These are phyloP conservation scores for Lecanoromycetidae sp. DNA, from an alignment of 2,329 filamentous ascomycete species.

Conservation along the genomic window DNA sequence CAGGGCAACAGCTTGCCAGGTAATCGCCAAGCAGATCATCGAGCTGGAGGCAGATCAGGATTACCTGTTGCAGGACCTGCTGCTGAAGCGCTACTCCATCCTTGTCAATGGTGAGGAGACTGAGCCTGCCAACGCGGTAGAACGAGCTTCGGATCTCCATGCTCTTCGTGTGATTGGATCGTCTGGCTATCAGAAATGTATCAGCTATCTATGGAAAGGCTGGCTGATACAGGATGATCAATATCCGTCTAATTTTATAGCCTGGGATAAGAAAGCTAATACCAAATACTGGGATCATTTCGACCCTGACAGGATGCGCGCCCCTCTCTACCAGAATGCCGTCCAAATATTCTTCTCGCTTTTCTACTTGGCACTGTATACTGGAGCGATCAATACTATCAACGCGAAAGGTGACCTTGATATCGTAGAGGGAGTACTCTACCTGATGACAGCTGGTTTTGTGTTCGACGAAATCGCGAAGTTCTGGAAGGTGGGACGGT, in stretches of 20 bases:
- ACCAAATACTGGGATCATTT: conserved; percentile 68
- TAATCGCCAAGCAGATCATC: conserved; percentile 80
- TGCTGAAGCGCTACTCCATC: conserved; percentile 82
- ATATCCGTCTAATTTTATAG: conserved; percentile 77
- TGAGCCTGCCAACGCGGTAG: conserved; percentile 72
- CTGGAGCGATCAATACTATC: conserved; percentile 83
- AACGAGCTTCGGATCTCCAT: conserved; percentile 87
- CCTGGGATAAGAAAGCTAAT: conserved; percentile 73
- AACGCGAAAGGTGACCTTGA: conserved; percentile 78
- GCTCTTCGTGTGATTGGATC: conserved; percentile 79
- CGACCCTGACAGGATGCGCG: conserved; percentile 87
- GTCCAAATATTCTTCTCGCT: conserved; percentile 77
- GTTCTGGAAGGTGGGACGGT: conserved; percentile 84
- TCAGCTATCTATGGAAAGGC: conserved; percentile 82
- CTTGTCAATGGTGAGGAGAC: conserved; percentile 60
- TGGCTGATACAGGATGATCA: conserved; percentile 96
- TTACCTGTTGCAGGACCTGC: conserved; percentile 66
- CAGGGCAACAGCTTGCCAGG: conserved; percentile 71
- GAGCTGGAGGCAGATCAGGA: conserved; percentile 68
- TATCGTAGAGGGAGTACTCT: conserved; percentile 68
- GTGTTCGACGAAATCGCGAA: conserved; percentile 79
- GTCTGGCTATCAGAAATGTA: conserved; percentile 91
- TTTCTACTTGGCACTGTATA: conserved; percentile 74
- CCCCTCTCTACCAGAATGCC: conserved; percentile 82
- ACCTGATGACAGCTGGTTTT: conserved; percentile 84